Conservation (phyloP, 306 rosid species). For the Alnus glutinosa region DNA sequence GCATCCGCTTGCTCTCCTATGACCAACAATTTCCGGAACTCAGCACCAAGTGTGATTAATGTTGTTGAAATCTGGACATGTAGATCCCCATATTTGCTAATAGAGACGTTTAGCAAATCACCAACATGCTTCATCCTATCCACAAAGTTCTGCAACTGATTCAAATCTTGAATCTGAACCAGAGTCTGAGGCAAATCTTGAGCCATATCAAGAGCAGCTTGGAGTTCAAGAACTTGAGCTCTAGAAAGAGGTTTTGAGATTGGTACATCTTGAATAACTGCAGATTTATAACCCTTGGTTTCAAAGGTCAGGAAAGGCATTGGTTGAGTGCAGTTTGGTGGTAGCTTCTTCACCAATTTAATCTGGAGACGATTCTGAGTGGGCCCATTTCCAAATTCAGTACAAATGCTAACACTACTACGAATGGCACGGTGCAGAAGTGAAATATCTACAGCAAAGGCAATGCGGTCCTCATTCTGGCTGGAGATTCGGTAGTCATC, state of each 20-base stretch:
- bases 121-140: slow-evolving; percentile 90
- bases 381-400: slow-evolving; percentile 54
- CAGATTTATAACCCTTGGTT: slow-evolving; percentile 76
- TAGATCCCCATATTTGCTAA: slow-evolving; percentile 82
- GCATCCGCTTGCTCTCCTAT: slow-evolving; percentile 70
- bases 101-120: slow-evolving; percentile 68
- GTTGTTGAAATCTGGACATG: slow-evolving; percentile 79
- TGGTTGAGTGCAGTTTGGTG: slow-evolving; percentile 57
- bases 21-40: slow-evolving; percentile 70
- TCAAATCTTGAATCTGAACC: slow-evolving; percentile 87
- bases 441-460: slow-evolving; percentile 75
- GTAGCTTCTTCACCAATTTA: slow-evolving; percentile 79
- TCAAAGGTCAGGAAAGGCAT: slow-evolving; percentile 86
- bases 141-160: slow-evolving; percentile 81
- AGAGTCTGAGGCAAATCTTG: slow-evolving; percentile 91
- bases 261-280: slow-evolving; percentile 88
- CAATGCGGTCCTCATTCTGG: slow-evolving; percentile 84
- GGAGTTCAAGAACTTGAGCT: slow-evolving; percentile 76
- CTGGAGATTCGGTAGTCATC: slow-evolving; percentile 80
- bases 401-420: slow-evolving; percentile 74
- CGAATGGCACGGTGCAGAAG: slow-evolving; percentile 89
- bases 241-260: slow-evolving; percentile 80
- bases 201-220: slow-evolving; percentile 70
- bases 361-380: slow-evolving; percentile 68
- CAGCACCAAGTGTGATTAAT: slow-evolving; percentile 82